Evolutionary conservation across 192 early-diverging fungal genomes (phyloP), one percentile per base, ranked within the genome.

Genomic region (Phycomyces blakesleeanus): DNA sequence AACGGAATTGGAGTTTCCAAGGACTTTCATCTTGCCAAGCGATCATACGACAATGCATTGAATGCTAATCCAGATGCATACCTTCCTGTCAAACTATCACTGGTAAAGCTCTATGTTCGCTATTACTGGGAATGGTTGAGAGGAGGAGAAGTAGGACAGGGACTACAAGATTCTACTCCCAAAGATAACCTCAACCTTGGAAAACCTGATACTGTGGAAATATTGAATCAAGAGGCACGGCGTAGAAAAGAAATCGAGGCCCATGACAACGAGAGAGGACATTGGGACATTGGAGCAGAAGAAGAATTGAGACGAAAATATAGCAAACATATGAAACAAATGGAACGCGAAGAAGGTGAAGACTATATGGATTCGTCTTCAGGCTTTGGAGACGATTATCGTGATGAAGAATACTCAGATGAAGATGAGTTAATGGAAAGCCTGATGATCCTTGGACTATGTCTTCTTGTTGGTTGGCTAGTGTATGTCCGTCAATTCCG

Each of bases 21-120:
- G 81, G 94, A 98, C 73, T 95, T 85, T 61, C 88, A 94, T 68
- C 71, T 97, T 61, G 95, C 97, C 15, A 97, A 97, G 74, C 84
- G 94, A 41, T 90, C 83, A 73, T 98, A 97, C 70, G 97, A 98
- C 75, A 70, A 69, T 51, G 80, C 89, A n/a, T 70, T 96, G 6
- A 73, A 78, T 7, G 86, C 84, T 29, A 95, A 96, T 68, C 85
- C 82, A n/a, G 82, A 84, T 21, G 91, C 90, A 0, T 88, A 86
- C 47, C 67, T 98, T 18, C 89, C 94, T 0, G 88, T 86, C 0
- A 85, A 80, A 24, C 66, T 91, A 2, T 91, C 94, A 21, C 76
- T 98, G 58, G 69, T 81, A 22, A 85, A 91, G 11, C 74, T 96
- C 62, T 70, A 77, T 56, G 34, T 82, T 14, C 84, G 87, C 57